phyloP scores from a whole-genome alignment of 495 filamentous ascomycete genomes.

The Lasiosphaeria hispida region DNA sequence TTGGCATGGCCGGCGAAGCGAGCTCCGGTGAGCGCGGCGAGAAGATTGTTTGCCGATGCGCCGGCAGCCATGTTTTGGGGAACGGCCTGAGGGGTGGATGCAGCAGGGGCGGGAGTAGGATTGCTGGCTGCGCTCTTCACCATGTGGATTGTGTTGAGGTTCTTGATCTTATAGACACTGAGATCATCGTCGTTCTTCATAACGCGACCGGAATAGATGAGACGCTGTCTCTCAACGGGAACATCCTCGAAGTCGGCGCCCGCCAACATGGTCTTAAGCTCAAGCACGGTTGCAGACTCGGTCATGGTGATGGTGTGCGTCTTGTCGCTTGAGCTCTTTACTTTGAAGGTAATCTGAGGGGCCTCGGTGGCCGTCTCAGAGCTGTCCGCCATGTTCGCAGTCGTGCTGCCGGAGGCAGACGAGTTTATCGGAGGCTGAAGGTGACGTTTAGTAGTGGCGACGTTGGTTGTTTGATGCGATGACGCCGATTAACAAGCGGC shows the following conservation, averaged over 20 bases:
- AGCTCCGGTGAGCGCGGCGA: slow-evolving; percentile 89
- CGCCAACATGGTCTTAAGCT: slow-evolving; percentile 86
- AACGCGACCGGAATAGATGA: slow-evolving; percentile 96
- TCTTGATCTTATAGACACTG: slow-evolving; percentile 86
- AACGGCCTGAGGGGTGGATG: slow-evolving; percentile 57
- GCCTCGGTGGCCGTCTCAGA: slow-evolving; percentile 47
- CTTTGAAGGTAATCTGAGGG: slow-evolving; percentile 77
- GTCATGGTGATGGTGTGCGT: slow-evolving; percentile 80
- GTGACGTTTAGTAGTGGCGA: neutral
- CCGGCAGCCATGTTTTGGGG: slow-evolving; percentile 91
- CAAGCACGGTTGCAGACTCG: slow-evolving; percentile 70
- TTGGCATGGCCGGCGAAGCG: slow-evolving; percentile 90
- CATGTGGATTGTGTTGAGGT: slow-evolving; percentile 92
- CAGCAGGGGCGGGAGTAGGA: slow-evolving; percentile 59
- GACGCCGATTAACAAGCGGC: slow-evolving; percentile 10
- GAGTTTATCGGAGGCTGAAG: neutral
- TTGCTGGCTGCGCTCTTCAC: slow-evolving; percentile 96
- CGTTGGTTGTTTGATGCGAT: slow-evolving; percentile 17
- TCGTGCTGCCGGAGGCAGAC: neutral
- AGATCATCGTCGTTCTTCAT: slow-evolving; percentile 90
- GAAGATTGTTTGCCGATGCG: slow-evolving; percentile 76
- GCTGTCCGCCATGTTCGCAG: slow-evolving; percentile 52
- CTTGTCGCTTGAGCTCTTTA: slow-evolving; percentile 86
- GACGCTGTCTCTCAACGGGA: slow-evolving; percentile 78
- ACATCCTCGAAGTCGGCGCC: slow-evolving; percentile 77